Evolutionary conservation across 139 green algal species (phyloP), one percentile per base, ranked within the genome.

Genomic region (Coelastrella sp.): DNA sequence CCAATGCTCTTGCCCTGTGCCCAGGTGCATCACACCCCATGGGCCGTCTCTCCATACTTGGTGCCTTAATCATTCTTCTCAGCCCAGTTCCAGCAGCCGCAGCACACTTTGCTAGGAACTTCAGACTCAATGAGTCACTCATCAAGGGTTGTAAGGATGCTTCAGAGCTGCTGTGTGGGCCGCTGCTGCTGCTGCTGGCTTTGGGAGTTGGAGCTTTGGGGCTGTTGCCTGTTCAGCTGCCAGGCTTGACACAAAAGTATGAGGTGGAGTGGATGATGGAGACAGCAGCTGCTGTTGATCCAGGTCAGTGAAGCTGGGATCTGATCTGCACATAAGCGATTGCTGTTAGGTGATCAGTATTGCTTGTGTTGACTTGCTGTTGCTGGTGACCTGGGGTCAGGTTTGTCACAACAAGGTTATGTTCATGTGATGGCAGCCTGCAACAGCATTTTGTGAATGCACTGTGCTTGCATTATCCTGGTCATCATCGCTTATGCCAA

Each of bases 71-170:
- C 27, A 34, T 63, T 35, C 6, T 73, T 4, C 37, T 74, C 13
- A 79, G 40, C 13, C 62, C 87, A 38, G 2, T 87, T 50, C 72
- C 85, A 45, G 67, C 86, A 59, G 74, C 59, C 53, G 79, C 83
- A 0, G 60, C 77, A 8, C 35, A 67, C 5, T 88, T 89, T 68
- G 75, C 89, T 0, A 84, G 86, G 30, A 67, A 73, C 27, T 92
- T 92, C 84, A 72, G 89, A 4, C 76, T 92, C n/a, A 90, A 79
- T 43, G 89, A 92, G 60, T n/a, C 73, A 3, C 80, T 89, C n/a
- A 64, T 60, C 8, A 38, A 40, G 5, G 35, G 83, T 60, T 60
- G 86, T 2, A 88, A 81, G 64, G 75, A 59, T 63, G 40, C 41
- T 0, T 67, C 41, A 30, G 7, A 59, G 40, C 6, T 30, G 4